phyloP scores from a whole-genome alignment of 805 yeast genomes.

The Brettanomyces sp. region DNA sequence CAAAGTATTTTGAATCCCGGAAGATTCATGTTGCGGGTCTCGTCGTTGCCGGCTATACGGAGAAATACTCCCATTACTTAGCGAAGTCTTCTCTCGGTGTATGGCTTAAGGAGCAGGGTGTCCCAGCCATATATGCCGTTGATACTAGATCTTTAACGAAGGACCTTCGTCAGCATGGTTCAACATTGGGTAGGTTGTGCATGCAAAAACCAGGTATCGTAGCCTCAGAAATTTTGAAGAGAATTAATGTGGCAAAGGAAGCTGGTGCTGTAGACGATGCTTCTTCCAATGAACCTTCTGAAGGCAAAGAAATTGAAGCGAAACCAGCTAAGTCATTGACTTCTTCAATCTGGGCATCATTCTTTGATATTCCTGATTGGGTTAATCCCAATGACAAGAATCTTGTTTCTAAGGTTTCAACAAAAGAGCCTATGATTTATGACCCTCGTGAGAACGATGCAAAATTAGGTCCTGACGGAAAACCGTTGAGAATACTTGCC shows the following conservation, averaged over 20 bases:
- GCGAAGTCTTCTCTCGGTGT: constrained; percentile 87
- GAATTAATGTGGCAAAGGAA: neutral
- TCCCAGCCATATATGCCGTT: constrained; percentile 96
- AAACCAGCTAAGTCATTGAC: no score
- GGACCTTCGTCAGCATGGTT: constrained; percentile 84
- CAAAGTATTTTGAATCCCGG: constrained; percentile 88
- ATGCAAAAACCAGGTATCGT: constrained; percentile 33
- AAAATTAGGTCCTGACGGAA: constrained; percentile 60
- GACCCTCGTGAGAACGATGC: constrained; percentile 51
- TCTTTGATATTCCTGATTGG: constrained; percentile 78
- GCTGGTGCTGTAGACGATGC: neutral
- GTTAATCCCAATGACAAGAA: constrained; percentile 86
- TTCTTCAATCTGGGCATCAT: constrained; percentile 39
- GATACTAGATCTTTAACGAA: constrained; percentile 95
- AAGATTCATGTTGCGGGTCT: constrained; percentile 94
- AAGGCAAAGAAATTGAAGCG: constrained; percentile 7
- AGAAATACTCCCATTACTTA: constrained; percentile 86
- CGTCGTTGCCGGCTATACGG: constrained; percentile 94
- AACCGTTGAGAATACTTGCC: constrained; percentile 73
- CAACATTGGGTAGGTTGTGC: constrained; percentile 84
- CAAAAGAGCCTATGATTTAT: constrained; percentile 65
- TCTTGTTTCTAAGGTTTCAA: constrained; percentile 86
- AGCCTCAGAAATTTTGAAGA: neutral
- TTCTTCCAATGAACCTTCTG: constrained; percentile 6
- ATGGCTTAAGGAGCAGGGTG: constrained; percentile 86